Percentiles rank a stretch among this genome's conserved stretches.
Conservation (phyloP, 2,329 filamentous ascomycete species). For the Knufia fluminis region DNA sequence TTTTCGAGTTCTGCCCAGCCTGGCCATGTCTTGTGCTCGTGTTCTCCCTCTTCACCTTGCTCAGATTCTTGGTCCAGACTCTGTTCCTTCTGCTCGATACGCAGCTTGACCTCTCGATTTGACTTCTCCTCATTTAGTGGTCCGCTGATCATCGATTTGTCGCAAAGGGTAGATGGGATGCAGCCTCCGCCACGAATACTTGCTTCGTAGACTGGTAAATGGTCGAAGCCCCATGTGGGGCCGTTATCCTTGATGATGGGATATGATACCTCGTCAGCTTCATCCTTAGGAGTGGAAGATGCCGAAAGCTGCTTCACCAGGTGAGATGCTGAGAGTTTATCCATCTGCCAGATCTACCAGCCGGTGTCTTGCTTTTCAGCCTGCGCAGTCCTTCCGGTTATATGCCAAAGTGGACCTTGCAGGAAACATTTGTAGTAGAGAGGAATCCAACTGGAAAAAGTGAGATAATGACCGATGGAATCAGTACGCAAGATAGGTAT, state of each 20-base stretch:
- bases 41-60: slow-evolving; percentile 26
- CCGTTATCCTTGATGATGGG: background rate
- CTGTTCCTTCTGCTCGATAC: background rate
- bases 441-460: too few relatives aligned
- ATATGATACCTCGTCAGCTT: too few relatives aligned
- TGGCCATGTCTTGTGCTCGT: slow-evolving; percentile 45
- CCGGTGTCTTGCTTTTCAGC: background rate
- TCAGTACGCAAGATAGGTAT: too few relatives aligned
- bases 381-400: background rate
- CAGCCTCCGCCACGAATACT: slow-evolving; percentile 4
- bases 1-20: slow-evolving; percentile 78
- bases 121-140: background rate
- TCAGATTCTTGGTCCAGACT: background rate
- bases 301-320: background rate
- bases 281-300: too few relatives aligned
- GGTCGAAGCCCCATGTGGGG: background rate
- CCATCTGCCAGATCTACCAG: background rate
- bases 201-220: background rate
- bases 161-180: background rate
- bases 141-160: background rate
- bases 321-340: background rate
- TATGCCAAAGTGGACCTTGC: background rate
- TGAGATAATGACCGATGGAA: too few relatives aligned
- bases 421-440: background rate
- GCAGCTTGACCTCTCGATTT: background rate